Evolutionary conservation across 106 monocot genomes (phyloP).

Genomic region (Allium sativum): DNA sequence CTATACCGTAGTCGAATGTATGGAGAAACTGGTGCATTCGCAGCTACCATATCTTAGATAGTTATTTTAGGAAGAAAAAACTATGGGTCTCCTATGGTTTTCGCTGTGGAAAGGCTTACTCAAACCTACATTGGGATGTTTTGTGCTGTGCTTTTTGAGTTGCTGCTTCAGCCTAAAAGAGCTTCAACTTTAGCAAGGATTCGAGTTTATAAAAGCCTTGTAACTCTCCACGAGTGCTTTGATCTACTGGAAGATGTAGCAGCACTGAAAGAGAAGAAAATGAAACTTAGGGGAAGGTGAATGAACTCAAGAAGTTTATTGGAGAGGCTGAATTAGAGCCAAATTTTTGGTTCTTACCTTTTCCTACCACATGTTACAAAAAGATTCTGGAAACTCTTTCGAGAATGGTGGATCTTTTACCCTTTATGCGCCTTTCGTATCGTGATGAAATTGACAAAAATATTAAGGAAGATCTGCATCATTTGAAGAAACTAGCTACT

Average conservation of each 20-base stretch:
- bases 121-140: not conserved
- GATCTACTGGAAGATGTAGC: too few relatives aligned
- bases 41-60: not conserved
- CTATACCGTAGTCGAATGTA: not conserved
- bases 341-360: constrained; percentile 6
- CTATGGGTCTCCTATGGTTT: not conserved
- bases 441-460: not conserved
- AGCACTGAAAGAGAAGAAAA: not conserved
- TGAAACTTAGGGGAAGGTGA: not conserved
- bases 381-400: not conserved
- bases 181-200: not conserved
- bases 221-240: not conserved
- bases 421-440: not conserved
- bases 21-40: not conserved
- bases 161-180: not conserved
- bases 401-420: not conserved
- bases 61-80: not conserved
- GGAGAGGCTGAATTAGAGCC: constrained; percentile 2
- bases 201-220: not conserved
- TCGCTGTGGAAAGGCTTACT: not conserved
- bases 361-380: constrained; percentile 1
- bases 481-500: not conserved
- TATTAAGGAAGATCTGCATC: not conserved
- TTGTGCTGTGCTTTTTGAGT: not conserved
- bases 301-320: not conserved